A percentile compares a stretch with the other conserved stretches of the same genome.
phyloP scores from a whole-genome alignment of 2,329 filamentous ascomycete genomes.

The Scleromitrula shiraiana region DNA sequence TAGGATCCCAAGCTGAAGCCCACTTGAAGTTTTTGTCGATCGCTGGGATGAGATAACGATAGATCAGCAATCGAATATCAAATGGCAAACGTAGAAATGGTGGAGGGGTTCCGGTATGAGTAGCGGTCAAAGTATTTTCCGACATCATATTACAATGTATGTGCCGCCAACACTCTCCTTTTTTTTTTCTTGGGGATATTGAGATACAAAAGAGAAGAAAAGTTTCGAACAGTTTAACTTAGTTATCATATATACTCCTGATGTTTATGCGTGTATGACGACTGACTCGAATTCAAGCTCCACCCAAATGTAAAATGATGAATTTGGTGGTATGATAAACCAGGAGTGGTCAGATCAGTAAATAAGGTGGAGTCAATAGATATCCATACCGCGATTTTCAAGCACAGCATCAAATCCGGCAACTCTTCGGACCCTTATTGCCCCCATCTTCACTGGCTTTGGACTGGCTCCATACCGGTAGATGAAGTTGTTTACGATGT shows the following conservation, averaged over 20 bases:
- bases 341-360: constrained; percentile 4
- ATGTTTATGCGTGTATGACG: constrained; percentile 9
- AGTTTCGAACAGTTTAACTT: background rate
- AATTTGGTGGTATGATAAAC: constrained; percentile 1
- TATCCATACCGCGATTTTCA: background rate
- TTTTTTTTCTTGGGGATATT: background rate
- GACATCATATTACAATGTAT: background rate
- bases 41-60: constrained; percentile 6
- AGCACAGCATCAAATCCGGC: background rate
- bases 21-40: constrained; percentile 6
- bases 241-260: too few species aligned
- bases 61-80: constrained; percentile 9
- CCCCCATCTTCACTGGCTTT: background rate
- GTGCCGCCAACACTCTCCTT: too few species aligned
- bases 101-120: constrained; percentile 4
- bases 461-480: too few species aligned
- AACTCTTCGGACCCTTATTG: background rate
- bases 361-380: background rate
- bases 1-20: constrained; percentile 8
- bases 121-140: background rate
- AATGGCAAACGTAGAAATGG: constrained; percentile 5
- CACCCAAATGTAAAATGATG: constrained; percentile 7
- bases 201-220: background rate
- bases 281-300: constrained; percentile 7
- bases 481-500: too few species aligned